Evolutionary conservation across 331 rosid species (phyloP), one percentile per base, ranked within the genome.

Genomic region (Malus hybrid): DNA sequence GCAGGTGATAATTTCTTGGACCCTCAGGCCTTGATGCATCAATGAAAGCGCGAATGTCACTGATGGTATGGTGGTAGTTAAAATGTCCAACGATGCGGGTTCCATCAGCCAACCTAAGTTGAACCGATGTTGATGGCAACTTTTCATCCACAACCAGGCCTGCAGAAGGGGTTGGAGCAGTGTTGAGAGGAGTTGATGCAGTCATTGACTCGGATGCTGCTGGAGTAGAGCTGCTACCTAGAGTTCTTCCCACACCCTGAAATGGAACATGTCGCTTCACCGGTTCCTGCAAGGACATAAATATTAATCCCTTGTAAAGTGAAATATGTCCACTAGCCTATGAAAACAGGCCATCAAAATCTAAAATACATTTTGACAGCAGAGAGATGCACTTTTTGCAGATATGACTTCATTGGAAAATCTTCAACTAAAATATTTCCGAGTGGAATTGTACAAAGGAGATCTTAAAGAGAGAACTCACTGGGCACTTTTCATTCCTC

Each of bases 181-280:
- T 14, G 77, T 48, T 83, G 48, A 22, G 83, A 65, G 85, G 36
- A 6, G 82, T 73, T 6, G 82, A 77, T 69, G 86, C 60, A 67
- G 52, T 73, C 27, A 79, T 67, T 66, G 84, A 72, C 70, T 83
- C 96, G n/a, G 96, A 56, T 76, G 86, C 76, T 6, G 22, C 81
- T n/a, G 97, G 82, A 69, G 81, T 57, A 65, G 99, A 87, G 88
- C 89, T 85, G 86, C 96, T 75, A 80, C 97, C 99, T 12, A 94
- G 89, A 83, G 99, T 92, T 85, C 97, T 89, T 76, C 99, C 99
- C 64, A 88, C 89, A 46, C 97, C 99, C 75, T 92, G 96, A 85
- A 92, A 94, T 76, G 96, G 73, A 29, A 76, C 86, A 16, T 76
- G 87, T 36, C 19, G 84, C 77, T 82, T 88, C 80, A 82, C 93